Percentiles rank a stretch among this genome's conserved stretches.
phyloP scores from a whole-genome alignment of 108 stramenopile genomes.

The Bacterosira constricta region DNA sequence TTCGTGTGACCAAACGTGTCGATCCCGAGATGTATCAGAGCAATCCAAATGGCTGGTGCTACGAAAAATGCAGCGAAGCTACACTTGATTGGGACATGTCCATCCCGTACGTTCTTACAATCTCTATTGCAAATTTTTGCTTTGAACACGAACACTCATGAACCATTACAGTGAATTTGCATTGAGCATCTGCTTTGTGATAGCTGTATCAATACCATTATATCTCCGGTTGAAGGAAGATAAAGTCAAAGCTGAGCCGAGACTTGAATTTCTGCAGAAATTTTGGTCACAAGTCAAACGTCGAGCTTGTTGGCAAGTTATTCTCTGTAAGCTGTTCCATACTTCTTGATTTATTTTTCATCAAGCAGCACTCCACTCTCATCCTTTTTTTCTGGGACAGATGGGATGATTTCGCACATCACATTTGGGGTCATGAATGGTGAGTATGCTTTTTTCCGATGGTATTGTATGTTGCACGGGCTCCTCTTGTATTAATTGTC shows the following conservation, averaged over 20 bases:
- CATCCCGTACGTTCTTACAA: slow-evolving; percentile 19
- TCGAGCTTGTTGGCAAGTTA: slow-evolving; percentile 47
- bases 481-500: background rate
- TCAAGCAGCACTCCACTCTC: no score
- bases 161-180: slow-evolving; percentile 34
- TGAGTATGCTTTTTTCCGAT: no score
- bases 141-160: background rate
- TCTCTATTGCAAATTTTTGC: background rate
- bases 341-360: no score
- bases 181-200: slow-evolving; percentile 46
- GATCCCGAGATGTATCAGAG: slow-evolving; percentile 25
- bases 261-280: slow-evolving; percentile 18
- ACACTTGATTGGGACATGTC: slow-evolving; percentile 46
- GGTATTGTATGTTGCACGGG: background rate
- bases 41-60: slow-evolving; percentile 42
- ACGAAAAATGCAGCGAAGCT: slow-evolving; percentile 33
- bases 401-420: slow-evolving; percentile 54
- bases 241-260: slow-evolving; percentile 27
- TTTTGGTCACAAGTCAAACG: slow-evolving; percentile 46
- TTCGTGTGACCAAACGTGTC: slow-evolving; percentile 24
- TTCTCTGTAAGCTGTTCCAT: slow-evolving; percentile 19
- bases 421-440: slow-evolving; percentile 49
- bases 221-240: slow-evolving; percentile 51
- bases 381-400: background rate
- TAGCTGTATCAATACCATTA: slow-evolving; percentile 33